Evolutionary conservation across 1,139 yeast species (phyloP), one percentile per base, ranked within the genome.

Genomic region (Saccharomyces hybrid): DNA sequence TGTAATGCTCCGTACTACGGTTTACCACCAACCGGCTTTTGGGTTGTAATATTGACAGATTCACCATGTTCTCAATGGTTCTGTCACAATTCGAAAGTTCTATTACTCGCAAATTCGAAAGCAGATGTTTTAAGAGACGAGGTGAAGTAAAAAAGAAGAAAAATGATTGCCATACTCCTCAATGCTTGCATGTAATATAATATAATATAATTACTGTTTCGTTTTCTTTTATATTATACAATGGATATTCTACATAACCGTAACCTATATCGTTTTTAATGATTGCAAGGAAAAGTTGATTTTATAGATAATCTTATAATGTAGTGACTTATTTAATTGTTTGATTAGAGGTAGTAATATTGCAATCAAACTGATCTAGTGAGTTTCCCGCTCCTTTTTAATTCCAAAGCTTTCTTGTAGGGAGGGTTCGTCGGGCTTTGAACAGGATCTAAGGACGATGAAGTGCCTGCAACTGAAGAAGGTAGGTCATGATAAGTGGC

Each of bases 41-140:
- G 98, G 99, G 99, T 68, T 87, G 96, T 77, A 99, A 99, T 82
- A 90, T 93, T 66, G 99, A 93, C 76, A 88, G 99, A 80, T 73
- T 93, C 69, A 93, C 96, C 71, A 93, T 93, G 99, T 91, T 93
- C 79, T 82, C 93, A 78, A 93, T 98, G 61, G 84, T 75, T 88
- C 97, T 57, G 88, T 89, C 78, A 89, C 97, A 63, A 93, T 93
- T 71, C 89, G 96, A 85, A 93, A 78, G 99, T 93, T 49, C 80
- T 93, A 66, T 78, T 93, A 71, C 93, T 93, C 95, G 99, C 99
- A 72, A 91, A 98, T 63, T 88, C 93, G 82, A 91, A 90, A 79
- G 98, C 98, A 53, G 98, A 91, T 74, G 82, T 61, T 48, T 56
- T 67, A 59, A 68, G 67, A 59, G 71, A 68, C 29, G 71, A 66